Percentiles rank a stretch among this genome's conserved stretches.
phyloP scores from a whole-genome alignment of 108 stramenopile genomes.

The Cyclostephanos tholiformis region DNA sequence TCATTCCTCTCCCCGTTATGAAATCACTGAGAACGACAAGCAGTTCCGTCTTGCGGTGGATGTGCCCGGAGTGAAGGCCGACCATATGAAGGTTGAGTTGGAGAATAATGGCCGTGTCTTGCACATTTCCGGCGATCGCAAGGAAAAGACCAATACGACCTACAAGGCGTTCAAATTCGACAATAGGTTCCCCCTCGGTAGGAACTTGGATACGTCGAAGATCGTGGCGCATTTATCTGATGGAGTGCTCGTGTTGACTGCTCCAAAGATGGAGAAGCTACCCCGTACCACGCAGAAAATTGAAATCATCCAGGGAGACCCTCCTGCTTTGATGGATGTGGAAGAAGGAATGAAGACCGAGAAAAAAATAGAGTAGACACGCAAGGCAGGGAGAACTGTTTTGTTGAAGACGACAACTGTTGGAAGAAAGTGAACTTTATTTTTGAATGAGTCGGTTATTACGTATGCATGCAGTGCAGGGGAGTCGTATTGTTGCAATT shows the following conservation, averaged over 20 bases:
- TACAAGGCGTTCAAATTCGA: slow-evolving; percentile 48
- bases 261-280: neutral
- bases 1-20: slow-evolving; percentile 62
- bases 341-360: neutral
- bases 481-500: too few species aligned
- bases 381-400: too few species aligned
- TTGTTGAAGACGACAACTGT: too few species aligned
- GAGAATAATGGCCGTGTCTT: slow-evolving; percentile 55
- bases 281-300: neutral
- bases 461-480: too few species aligned
- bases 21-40: slow-evolving; percentile 65
- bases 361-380: too few species aligned
- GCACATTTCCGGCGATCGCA: slow-evolving; percentile 43
- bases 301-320: neutral
- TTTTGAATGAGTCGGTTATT: too few species aligned
- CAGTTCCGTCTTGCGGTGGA: slow-evolving; percentile 69
- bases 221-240: slow-evolving; percentile 44
- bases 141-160: slow-evolving; percentile 30
- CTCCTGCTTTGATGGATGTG: neutral
- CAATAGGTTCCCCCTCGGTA: slow-evolving; percentile 49
- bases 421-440: too few species aligned
- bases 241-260: slow-evolving; percentile 36
- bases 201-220: slow-evolving; percentile 48
- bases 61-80: slow-evolving; percentile 69
- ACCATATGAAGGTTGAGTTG: slow-evolving; percentile 62